A percentile compares a stretch with the other conserved stretches of the same genome.
phyloP scores from a whole-genome alignment of 306 rosid species.

The Hippophae rhamnoides region DNA sequence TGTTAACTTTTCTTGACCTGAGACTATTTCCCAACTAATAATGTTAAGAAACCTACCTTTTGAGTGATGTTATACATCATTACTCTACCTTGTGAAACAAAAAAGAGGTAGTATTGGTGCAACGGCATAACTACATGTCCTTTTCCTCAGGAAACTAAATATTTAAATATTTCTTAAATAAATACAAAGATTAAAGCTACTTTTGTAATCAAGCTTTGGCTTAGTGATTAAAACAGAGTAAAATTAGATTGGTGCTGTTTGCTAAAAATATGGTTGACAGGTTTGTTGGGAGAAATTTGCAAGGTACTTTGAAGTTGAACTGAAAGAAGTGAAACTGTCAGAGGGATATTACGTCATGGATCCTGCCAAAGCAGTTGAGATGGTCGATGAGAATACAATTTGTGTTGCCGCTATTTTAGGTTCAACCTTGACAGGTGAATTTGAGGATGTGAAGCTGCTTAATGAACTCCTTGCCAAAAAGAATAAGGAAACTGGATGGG shows the following conservation, averaged over 20 bases:
- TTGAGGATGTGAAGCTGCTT: conserved; percentile 82
- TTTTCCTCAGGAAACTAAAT: no score
- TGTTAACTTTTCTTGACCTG: no score
- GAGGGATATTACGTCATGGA: conserved; percentile 86
- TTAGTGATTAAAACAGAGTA: not conserved
- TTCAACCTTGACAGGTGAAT: conserved; percentile 81
- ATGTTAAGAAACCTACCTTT: no score
- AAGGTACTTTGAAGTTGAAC: conserved; percentile 90
- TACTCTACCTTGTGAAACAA: no score
- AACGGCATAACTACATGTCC: no score
- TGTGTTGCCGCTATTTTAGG: conserved; percentile 94
- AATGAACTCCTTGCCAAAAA: conserved; percentile 51
- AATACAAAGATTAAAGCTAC: no score
- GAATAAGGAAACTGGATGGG: conserved; percentile 72
- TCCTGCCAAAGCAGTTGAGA: conserved; percentile 73
- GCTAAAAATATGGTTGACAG: conserved; percentile 17
- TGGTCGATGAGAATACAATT: conserved; percentile 93
- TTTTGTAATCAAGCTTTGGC: no score
- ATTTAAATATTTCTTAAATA: no score
- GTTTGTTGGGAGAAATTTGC: conserved; percentile 98
- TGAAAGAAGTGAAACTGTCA: conserved; percentile 77
- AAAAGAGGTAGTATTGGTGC: no score
- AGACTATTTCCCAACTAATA: no score
- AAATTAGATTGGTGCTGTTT: not conserved
- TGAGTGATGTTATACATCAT: no score